Percentiles rank a stretch among this genome's conserved stretches.
phyloP scores from a whole-genome alignment of 257 asterid species.

The Henckelia pumila region DNA sequence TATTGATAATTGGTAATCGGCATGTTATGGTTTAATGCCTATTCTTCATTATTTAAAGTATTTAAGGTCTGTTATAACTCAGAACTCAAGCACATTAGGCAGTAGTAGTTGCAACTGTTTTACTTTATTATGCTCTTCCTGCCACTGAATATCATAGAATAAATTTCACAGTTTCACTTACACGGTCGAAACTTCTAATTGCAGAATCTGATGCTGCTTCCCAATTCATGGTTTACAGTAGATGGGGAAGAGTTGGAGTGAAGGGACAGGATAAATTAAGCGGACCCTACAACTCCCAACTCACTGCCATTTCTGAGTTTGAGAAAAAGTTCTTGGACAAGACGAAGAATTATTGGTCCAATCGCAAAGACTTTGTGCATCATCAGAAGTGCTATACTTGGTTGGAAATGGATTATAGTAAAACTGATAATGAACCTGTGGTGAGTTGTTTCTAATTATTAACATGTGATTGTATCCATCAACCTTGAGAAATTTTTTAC shows the following conservation, averaged over 20 bases:
- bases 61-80: too few species aligned
- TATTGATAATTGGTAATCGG: too few species aligned
- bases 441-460: conserved; percentile 53
- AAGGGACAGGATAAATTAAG: conserved; percentile 70
- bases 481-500: too few species aligned
- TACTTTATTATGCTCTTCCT: neutral
- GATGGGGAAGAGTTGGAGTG: conserved; percentile 99
- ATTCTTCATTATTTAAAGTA: too few species aligned
- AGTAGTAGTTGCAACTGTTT: conserved; percentile 6
- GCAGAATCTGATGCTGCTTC: conserved; percentile 86
- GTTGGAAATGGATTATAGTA: conserved; percentile 93
- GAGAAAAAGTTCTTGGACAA: conserved; percentile 69
- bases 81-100: neutral
- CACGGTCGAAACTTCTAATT: conserved; percentile 23
- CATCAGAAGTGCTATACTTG: conserved; percentile 62
- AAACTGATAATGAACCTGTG: conserved; percentile 43
- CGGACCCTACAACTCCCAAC: conserved; percentile 56
- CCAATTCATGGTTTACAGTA: conserved; percentile 60
- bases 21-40: too few species aligned
- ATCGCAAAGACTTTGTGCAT: conserved; percentile 58
- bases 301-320: conserved; percentile 57
- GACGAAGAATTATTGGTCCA: conserved; percentile 63
- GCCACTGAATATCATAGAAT: neutral
- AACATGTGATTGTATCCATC: too few species aligned
- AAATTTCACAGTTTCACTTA: conserved; percentile 11